These are phyloP conservation scores for Rutstroemia sp. DNA, from an alignment of 2,329 filamentous ascomycete species.

Conservation along the genomic window DNA sequence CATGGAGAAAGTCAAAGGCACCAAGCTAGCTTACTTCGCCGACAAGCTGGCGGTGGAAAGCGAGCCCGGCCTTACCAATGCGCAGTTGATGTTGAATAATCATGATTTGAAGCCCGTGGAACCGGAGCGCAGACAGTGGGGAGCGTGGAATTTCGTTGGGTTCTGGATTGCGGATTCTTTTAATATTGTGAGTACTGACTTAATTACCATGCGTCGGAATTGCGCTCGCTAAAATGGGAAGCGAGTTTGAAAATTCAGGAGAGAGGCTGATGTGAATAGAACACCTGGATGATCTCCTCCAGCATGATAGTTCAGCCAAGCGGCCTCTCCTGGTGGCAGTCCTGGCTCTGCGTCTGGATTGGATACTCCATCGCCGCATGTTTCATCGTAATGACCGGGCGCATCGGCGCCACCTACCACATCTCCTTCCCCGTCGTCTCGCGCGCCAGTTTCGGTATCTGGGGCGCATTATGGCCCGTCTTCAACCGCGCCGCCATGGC, in stretches of 20 bases:
- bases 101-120: conserved; percentile 77
- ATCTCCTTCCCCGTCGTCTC: conserved; percentile 80
- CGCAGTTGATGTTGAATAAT: conserved; percentile 82
- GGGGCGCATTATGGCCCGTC: conserved; percentile 82
- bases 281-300: conserved; percentile 90
- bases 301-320: conserved; percentile 57
- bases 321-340: conserved; percentile 86
- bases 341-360: conserved; percentile 81
- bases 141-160: conserved; percentile 77
- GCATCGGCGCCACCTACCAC: conserved; percentile 81
- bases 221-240: too few relatives aligned
- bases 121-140: conserved; percentile 73
- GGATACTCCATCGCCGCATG: conserved; percentile 71
- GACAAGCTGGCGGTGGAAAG: conserved; percentile 63
- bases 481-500: conserved; percentile 79
- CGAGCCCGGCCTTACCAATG: conserved; percentile 68
- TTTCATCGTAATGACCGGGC: conserved; percentile 72
- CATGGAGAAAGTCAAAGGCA: conserved; percentile 28
- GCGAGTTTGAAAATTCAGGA: neutral
- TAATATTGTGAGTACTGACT: conserved; percentile 52
- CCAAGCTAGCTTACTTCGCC: conserved; percentile 25
- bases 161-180: conserved; percentile 84
- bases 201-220: too few relatives aligned
- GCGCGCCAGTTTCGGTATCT: conserved; percentile 77
- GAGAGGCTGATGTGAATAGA: conserved; percentile 35